Conservation (phyloP, 2,329 filamentous ascomycete species). For the Nemania bipapillata region DNA sequence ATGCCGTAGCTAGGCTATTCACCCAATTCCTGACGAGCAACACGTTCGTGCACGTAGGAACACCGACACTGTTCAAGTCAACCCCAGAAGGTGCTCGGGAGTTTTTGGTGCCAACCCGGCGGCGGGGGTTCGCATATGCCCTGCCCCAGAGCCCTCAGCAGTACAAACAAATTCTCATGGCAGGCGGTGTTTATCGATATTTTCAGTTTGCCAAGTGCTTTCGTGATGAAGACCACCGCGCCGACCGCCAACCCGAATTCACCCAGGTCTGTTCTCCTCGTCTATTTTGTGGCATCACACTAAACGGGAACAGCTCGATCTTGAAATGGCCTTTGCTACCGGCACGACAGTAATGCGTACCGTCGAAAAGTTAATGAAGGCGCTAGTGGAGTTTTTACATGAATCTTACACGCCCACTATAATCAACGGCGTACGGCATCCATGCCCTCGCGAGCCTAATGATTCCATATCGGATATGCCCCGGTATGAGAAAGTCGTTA, state of each 20-base stretch:
- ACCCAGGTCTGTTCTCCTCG: constrained; percentile 72
- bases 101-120: constrained; percentile 89
- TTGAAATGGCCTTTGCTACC: constrained; percentile 89
- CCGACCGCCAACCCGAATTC: constrained; percentile 95
- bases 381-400: constrained; percentile 23
- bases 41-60: constrained; percentile 79
- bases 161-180: constrained; percentile 98
- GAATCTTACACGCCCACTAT: constrained; percentile 48
- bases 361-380: constrained; percentile 63
- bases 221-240: constrained; percentile 90
- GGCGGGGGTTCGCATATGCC: constrained; percentile 81
- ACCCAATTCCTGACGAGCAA: constrained; percentile 61
- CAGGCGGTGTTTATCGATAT: constrained; percentile 82
- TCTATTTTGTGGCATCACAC: constrained; percentile 30
- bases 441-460: not conserved
- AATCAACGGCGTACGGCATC: constrained; percentile 46
- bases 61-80: constrained; percentile 94
- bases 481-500: not conserved
- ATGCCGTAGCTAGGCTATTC: constrained; percentile 57
- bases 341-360: constrained; percentile 74
- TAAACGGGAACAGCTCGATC: constrained; percentile 72
- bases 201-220: constrained; percentile 96
- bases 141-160: constrained; percentile 96
- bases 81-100: constrained; percentile 95
- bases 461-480: not conserved